These are phyloP conservation scores for Dendryphion nanum DNA, from an alignment of 2,329 filamentous ascomycete species.

Conservation along the genomic window DNA sequence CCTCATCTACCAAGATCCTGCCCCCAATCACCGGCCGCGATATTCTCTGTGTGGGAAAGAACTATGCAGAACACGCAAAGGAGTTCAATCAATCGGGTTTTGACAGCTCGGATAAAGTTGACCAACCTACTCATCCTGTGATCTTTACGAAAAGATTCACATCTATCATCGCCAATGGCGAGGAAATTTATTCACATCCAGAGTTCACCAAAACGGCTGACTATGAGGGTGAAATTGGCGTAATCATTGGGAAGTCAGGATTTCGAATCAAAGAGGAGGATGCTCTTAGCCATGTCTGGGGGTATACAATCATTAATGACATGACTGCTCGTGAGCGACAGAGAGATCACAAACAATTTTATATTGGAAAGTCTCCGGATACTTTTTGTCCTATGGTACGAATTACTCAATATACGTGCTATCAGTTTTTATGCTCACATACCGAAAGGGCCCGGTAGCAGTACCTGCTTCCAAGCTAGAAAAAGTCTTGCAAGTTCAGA, in stretches of 20 bases:
- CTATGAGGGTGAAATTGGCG: constrained; percentile 58
- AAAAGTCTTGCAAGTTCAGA: constrained; percentile 43
- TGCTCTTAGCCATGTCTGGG: constrained; percentile 55
- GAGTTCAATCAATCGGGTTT: constrained; percentile 58
- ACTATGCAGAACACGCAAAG: constrained; percentile 57
- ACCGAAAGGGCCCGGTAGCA: constrained; percentile 50
- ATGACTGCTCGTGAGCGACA: constrained; percentile 56
- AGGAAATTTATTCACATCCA: constrained; percentile 48
- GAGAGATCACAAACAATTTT: constrained; percentile 61
- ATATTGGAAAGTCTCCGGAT: constrained; percentile 56
- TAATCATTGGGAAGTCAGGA: constrained; percentile 54
- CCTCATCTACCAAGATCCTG: constrained; percentile 43
- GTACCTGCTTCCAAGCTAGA: constrained; percentile 49
- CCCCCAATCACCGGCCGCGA: constrained; percentile 51
- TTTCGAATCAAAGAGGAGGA: constrained; percentile 44
- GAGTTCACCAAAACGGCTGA: constrained; percentile 52
- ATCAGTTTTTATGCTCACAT: not conserved
- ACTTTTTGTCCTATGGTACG: constrained; percentile 56
- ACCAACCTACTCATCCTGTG: constrained; percentile 53
- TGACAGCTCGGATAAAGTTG: constrained; percentile 55
- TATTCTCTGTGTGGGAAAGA: constrained; percentile 57
- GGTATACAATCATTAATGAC: constrained; percentile 58
- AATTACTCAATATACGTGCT: not conserved
- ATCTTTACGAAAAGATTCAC: constrained; percentile 58
- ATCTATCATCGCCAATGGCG: constrained; percentile 51